Conservation (phyloP, 208 protist species). For the Crithidia bombi region DNA sequence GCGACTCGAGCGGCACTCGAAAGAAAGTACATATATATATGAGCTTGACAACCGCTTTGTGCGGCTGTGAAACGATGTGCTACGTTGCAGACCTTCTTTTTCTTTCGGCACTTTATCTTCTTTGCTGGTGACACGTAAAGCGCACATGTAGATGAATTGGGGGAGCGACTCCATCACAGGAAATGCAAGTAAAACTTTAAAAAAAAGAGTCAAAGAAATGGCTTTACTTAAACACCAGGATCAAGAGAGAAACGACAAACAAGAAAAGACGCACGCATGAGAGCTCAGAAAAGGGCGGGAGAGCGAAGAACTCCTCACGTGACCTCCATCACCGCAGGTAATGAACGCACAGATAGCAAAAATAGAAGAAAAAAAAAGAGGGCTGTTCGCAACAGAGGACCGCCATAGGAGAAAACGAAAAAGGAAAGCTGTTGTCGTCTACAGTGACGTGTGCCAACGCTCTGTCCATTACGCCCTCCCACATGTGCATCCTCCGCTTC, state of each 20-base stretch:
- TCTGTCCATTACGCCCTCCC: background rate
- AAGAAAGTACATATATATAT: too few relatives aligned
- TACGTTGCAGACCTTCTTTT: too few relatives aligned
- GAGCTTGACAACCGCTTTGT: too few relatives aligned
- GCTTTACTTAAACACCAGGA: background rate
- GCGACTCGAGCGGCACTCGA: too few relatives aligned
- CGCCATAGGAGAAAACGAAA: background rate
- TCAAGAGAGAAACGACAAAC: background rate
- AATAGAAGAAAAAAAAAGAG: background rate
- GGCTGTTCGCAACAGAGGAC: background rate
- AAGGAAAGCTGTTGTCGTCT: background rate
- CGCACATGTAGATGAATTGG: too few relatives aligned
- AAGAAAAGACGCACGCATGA: background rate
- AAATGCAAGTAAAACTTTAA: too few relatives aligned
- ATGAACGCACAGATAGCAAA: background rate
- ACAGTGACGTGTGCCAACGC: background rate
- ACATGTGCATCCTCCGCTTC: background rate
- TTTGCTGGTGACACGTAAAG: too few relatives aligned
- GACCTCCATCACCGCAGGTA: background rate
- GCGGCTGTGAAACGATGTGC: too few relatives aligned
- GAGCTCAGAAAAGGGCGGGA: background rate
- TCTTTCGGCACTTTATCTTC: too few relatives aligned
- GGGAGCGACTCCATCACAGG: too few relatives aligned
- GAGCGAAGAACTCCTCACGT: background rate
- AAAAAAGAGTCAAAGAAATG: constrained; percentile 2